Conservation (phyloP, 1,284 basidiomycete genomes). For the Wallemia ichthyophaga region DNA sequence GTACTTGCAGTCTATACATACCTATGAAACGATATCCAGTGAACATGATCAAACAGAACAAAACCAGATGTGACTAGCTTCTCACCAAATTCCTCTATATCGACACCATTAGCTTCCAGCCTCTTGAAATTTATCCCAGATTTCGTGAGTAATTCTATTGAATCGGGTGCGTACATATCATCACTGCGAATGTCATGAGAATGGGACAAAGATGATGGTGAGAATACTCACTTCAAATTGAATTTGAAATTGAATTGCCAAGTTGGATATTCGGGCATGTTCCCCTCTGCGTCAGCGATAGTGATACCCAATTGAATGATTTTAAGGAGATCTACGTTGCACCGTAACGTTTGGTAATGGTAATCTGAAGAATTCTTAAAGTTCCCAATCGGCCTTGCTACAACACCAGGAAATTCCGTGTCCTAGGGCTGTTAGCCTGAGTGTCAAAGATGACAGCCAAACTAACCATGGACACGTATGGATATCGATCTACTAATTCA, state of each 20-base stretch:
- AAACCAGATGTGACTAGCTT: conserved; percentile 84
- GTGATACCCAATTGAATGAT: conserved; percentile 95
- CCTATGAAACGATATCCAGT: conserved; percentile 97
- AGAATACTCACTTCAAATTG: conserved; percentile 40
- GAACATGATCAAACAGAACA: conserved; percentile 62
- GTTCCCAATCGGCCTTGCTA: conserved; percentile 79
- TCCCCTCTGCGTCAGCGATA: conserved; percentile 71
- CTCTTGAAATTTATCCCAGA: conserved; percentile 86
- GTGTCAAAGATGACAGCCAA: conserved; percentile 6
- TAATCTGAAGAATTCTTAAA: conserved; percentile 95
- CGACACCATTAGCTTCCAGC: conserved; percentile 71
- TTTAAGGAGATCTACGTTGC: conserved; percentile 91
- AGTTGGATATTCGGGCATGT: conserved; percentile 63
- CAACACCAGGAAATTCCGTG: conserved; percentile 95
- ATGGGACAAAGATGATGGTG: neutral
- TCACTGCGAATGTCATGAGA: conserved; percentile 24
- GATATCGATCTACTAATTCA: conserved; percentile 59
- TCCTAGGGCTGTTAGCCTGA: conserved; percentile 27
- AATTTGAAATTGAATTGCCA: conserved; percentile 99
- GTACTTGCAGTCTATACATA: conserved; percentile 12
- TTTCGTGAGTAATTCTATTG: conserved; percentile 74
- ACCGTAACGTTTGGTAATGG: conserved; percentile 96
- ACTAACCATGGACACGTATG: conserved; percentile 78
- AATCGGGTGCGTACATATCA: conserved; percentile 95
- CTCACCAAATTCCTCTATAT: conserved; percentile 85